These are phyloP conservation scores for Larix sibirica DNA, from an alignment of 83 land plant species.

Conservation along the genomic window DNA sequence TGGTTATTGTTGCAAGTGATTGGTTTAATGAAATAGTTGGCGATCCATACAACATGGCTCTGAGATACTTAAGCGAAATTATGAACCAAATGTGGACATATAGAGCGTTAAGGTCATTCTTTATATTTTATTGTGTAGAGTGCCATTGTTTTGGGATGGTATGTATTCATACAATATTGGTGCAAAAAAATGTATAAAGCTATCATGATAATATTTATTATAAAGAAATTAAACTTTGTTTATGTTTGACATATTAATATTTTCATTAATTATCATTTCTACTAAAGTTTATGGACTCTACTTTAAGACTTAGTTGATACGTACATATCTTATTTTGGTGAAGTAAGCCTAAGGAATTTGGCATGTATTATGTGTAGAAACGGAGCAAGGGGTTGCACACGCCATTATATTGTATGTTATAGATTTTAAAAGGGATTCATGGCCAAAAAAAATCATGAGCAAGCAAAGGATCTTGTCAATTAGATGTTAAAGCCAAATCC, in stretches of 20 bases:
- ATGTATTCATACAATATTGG: neutral
- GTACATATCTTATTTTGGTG: too few species aligned
- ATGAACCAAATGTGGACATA: neutral
- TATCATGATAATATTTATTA: neutral
- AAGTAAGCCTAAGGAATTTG: neutral
- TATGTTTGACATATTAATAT: neutral
- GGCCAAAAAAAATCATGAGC: too few species aligned
- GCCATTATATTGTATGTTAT: too few species aligned
- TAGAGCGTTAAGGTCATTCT: constrained; percentile 10
- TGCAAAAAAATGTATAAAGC: neutral
- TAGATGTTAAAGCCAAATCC: constrained; percentile 47
- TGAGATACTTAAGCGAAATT: constrained; percentile 4
- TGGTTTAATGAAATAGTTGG: constrained; percentile 13
- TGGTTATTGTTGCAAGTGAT: neutral
- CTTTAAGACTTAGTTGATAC: neutral
- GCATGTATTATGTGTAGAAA: constrained; percentile 29
- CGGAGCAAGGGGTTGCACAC: constrained; percentile 23
- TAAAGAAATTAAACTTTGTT: neutral
- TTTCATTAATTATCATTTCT: neutral
- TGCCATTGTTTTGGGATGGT: neutral
- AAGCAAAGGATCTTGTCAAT: too few species aligned
- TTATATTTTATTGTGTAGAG: neutral
- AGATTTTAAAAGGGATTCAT: too few species aligned
- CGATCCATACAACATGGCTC: constrained; percentile 10
- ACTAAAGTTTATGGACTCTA: neutral